Percentiles rank a stretch among this genome's conserved stretches.
These are phyloP conservation scores for Lichtheimia ramosa DNA, from an alignment of 371 early-diverging fungal genomes.

Conservation along the genomic window DNA sequence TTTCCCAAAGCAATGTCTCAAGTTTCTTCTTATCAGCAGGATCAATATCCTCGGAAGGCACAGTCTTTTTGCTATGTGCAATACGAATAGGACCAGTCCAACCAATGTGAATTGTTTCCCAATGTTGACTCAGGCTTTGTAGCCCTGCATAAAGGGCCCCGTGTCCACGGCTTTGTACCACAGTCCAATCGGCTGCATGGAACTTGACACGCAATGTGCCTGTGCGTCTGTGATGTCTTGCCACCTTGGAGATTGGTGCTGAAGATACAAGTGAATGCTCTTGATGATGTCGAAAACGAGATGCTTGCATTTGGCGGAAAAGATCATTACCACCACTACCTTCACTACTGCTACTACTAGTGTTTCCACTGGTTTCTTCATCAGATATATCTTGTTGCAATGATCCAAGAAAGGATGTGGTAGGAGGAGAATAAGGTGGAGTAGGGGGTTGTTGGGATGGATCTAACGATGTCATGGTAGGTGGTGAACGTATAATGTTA, in stretches of 20 bases:
- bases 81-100: conserved; percentile 54
- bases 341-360: background rate
- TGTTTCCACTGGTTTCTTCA: too few relatives aligned
- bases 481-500: conserved; percentile 36
- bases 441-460: conserved; percentile 9
- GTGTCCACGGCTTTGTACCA: conserved; percentile 57
- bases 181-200: conserved; percentile 32
- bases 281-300: background rate
- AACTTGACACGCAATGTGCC: conserved; percentile 40
- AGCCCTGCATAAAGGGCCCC: conserved; percentile 72
- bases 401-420: background rate
- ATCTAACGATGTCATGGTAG: conserved; percentile 3
- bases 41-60: conserved; percentile 9
- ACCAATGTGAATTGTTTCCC: conserved; percentile 63
- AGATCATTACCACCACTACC: conserved; percentile 5
- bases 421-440: conserved; percentile 13
- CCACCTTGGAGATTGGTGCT: conserved; percentile 37
- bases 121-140: conserved; percentile 39
- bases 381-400: background rate
- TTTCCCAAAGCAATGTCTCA: conserved; percentile 40
- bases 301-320: conserved; percentile 5
- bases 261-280: conserved; percentile 4
- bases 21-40: conserved; percentile 27
- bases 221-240: conserved; percentile 36
- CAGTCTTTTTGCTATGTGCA: conserved; percentile 12